Evolutionary conservation across 495 filamentous ascomycete genomes (phyloP), one percentile per base, ranked within the genome.

Genomic region (Alectoria sarmentosa): DNA sequence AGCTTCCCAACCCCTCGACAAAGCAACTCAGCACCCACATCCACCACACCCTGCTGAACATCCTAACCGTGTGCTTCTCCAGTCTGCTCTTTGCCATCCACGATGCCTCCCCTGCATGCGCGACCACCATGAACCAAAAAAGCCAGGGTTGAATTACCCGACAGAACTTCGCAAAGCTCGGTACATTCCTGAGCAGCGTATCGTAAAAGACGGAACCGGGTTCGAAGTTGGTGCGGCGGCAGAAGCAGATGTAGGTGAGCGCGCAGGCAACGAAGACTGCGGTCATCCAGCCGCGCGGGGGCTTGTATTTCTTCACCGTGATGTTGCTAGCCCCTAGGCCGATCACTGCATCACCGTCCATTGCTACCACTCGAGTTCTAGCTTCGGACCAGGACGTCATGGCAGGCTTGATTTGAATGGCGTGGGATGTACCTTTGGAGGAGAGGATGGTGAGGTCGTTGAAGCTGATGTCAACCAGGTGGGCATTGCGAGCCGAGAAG

Each of bases 331-430:
- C 75, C 14, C 80, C 79, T 1, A 91, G 79, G 0, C 70, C 78
- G 23, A 73, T 61, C 6, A 83, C 73, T 21, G 84, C 81, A 6
- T 84, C 81, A 54, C 80, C 72, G 72, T 89, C 86, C 84, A 94
- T 86, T 19, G 82, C 82, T 65, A 91, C 83, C 37, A 90, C 74
- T 42, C 86, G 82, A 49, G 80, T 71, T 39, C 90, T 82, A 1
- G 87, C 76, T 56, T 91, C 88, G 28, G 75, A 74, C 74, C 82
- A 79, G 34, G 77, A 76, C 44, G 74, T 74, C 80, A 92, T 78
- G 0, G 86, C 83, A 6, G 88, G 89, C 14, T 79, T 72, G 62
- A 92, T 73, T 14, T 86, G 81, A 63, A 91, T 78, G 39, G 70
- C 71, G 75, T 86, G 76, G 55, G 78, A 73, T 34, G 75, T 77